Conservation (phyloP, 352 stramenopile genomes). For the Phytophthora lateralis region DNA sequence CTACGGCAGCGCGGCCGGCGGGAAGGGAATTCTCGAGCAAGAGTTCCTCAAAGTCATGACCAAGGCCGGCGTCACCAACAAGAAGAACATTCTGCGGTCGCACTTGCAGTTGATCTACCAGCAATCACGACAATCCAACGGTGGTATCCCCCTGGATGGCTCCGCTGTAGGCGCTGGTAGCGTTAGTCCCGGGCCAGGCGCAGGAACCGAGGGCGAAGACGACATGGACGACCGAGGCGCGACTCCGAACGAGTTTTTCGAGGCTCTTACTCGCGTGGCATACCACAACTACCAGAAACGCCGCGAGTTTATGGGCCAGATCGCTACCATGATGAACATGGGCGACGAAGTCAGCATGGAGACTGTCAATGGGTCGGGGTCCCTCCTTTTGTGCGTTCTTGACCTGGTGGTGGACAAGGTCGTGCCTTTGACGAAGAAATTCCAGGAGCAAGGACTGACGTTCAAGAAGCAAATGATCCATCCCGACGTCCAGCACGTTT, state of each 20-base stretch:
- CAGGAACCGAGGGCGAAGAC: conserved; percentile 41
- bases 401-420: conserved; percentile 74
- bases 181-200: not conserved
- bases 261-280: conserved; percentile 71
- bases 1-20: conserved; percentile 65
- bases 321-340: conserved; percentile 44
- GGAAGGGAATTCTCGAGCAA: conserved; percentile 77
- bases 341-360: conserved; percentile 14
- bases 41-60: conserved; percentile 88
- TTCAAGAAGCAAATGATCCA: conserved; percentile 89
- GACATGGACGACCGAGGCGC: conserved; percentile 62
- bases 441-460: conserved; percentile 77
- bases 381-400: conserved; percentile 48
- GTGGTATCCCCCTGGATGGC: conserved; percentile 14
- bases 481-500: conserved; percentile 75
- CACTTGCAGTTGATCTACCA: conserved; percentile 80
- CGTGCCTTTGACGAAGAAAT: conserved; percentile 75
- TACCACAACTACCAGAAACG: conserved; percentile 76
- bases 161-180: conserved; percentile 10
- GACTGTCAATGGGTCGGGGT: conserved; percentile 12
- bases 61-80: conserved; percentile 73
- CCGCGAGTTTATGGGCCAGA: conserved; percentile 43
- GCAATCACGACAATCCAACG: conserved; percentile 50
- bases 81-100: conserved; percentile 81
- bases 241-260: conserved; percentile 83